These are phyloP conservation scores for Haplosporangium sp. DNA, from an alignment of 371 early-diverging fungal genomes.

Conservation along the genomic window DNA sequence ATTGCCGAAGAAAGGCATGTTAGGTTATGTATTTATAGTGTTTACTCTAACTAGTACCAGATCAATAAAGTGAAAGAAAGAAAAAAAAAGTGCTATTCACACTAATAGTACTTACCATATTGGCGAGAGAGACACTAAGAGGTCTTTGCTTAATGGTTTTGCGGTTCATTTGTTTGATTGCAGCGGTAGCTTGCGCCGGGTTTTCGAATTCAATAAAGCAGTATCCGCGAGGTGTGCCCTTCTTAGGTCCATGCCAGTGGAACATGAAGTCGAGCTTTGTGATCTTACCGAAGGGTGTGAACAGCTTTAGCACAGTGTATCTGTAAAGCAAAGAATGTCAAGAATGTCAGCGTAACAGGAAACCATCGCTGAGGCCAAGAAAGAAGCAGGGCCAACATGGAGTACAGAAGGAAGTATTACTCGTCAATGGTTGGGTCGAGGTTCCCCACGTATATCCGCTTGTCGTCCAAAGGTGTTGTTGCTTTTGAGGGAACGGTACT, in stretches of 20 bases:
- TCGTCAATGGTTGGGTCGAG: slow-evolving; percentile 69
- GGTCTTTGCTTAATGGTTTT: slow-evolving; percentile 63
- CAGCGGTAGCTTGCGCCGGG: slow-evolving; percentile 63
- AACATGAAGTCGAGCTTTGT: slow-evolving; percentile 71
- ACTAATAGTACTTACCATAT: slow-evolving; percentile 55
- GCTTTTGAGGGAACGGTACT: neutral
- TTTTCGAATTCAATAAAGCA: slow-evolving; percentile 74
- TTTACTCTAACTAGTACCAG: slow-evolving; percentile 37
- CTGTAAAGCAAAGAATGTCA: slow-evolving; percentile 31
- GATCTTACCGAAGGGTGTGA: slow-evolving; percentile 75
- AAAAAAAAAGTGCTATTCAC: neutral
- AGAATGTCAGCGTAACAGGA: neutral
- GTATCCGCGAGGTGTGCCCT: slow-evolving; percentile 72
- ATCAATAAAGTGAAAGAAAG: slow-evolving; percentile 33
- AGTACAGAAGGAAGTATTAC: slow-evolving; percentile 37
- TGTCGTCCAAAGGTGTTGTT: slow-evolving; percentile 41
- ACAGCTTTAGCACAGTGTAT: slow-evolving; percentile 71
- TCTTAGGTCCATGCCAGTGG: slow-evolving; percentile 69
- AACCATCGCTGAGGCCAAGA: slow-evolving; percentile 1
- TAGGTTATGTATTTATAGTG: slow-evolving; percentile 48
- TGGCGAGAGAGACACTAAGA: slow-evolving; percentile 68
- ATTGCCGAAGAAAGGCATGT: slow-evolving; percentile 27
- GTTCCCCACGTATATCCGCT: slow-evolving; percentile 73
- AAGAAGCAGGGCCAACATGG: neutral
- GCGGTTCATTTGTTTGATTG: slow-evolving; percentile 64